These are phyloP conservation scores for Septoria linicola DNA, from an alignment of 2,329 filamentous ascomycete genomes.

Conservation along the genomic window DNA sequence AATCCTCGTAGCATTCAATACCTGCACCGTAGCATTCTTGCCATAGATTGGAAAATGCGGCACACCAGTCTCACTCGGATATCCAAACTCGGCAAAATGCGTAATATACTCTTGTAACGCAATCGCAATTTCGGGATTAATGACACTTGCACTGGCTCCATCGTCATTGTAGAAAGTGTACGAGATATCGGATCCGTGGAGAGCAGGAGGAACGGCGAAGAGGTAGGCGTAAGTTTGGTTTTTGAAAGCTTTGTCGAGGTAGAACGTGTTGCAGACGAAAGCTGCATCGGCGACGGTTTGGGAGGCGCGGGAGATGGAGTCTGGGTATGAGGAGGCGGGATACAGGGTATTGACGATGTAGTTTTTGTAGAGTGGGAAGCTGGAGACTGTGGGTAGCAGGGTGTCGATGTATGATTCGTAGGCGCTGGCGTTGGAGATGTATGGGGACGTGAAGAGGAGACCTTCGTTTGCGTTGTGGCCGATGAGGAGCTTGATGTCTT, in stretches of 20 bases:
- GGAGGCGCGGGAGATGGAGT: slow-evolving; percentile 44
- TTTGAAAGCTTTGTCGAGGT: slow-evolving; percentile 47
- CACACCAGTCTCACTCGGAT: slow-evolving; percentile 41
- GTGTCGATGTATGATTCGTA: slow-evolving; percentile 38
- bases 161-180: slow-evolving; percentile 54
- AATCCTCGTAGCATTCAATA: slow-evolving; percentile 36
- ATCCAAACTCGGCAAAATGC: slow-evolving; percentile 43
- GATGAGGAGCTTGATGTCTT: slow-evolving; percentile 47
- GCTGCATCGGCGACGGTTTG: slow-evolving; percentile 46
- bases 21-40: slow-evolving; percentile 44
- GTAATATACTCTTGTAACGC: slow-evolving; percentile 50
- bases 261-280: slow-evolving; percentile 55
- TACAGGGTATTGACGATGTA: slow-evolving; percentile 50
- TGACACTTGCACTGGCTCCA: neutral
- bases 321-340: slow-evolving; percentile 49
- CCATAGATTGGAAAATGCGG: slow-evolving; percentile 52
- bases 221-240: slow-evolving; percentile 54
- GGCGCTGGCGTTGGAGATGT: slow-evolving; percentile 38
- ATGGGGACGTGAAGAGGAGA: slow-evolving; percentile 45
- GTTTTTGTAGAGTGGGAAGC: slow-evolving; percentile 32
- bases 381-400: slow-evolving; percentile 34
- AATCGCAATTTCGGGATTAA: slow-evolving; percentile 36
- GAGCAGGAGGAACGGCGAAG: slow-evolving; percentile 53
- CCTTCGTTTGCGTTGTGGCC: slow-evolving; percentile 50
- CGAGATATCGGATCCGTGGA: slow-evolving; percentile 54